These are phyloP conservation scores for Ilyonectria mors-panacis DNA, from an alignment of 2,329 filamentous ascomycete species.

Conservation along the genomic window DNA sequence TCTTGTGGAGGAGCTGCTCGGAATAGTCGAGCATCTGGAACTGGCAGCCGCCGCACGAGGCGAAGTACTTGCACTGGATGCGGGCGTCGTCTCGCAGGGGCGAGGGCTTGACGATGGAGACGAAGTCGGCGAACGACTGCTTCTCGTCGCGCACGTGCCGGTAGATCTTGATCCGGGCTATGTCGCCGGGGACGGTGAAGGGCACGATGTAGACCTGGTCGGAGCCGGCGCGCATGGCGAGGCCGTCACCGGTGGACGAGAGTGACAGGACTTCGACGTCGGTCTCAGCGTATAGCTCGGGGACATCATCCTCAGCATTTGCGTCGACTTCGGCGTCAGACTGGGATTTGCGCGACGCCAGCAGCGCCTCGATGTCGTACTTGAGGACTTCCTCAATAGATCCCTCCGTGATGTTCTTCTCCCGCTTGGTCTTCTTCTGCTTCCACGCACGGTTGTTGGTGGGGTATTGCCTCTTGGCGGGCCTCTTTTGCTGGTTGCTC, in stretches of 20 bases:
- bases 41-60: constrained; percentile 90
- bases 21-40: constrained; percentile 96
- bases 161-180: constrained; percentile 82
- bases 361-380: constrained; percentile 72
- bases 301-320: constrained; percentile 61
- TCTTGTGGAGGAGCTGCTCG: constrained; percentile 89
- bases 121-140: constrained; percentile 85
- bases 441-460: constrained; percentile 50
- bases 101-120: constrained; percentile 82
- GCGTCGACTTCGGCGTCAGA: constrained; percentile 47
- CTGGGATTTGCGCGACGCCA: constrained; percentile 58
- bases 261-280: constrained; percentile 86
- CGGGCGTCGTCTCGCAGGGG: constrained; percentile 82
- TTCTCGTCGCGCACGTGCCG: constrained; percentile 76
- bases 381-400: constrained; percentile 77
- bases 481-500: constrained; percentile 27
- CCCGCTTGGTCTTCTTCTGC: constrained; percentile 70
- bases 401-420: constrained; percentile 73
- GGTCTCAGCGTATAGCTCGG: constrained; percentile 80
- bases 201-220: constrained; percentile 85
- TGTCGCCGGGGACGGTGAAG: constrained; percentile 90
- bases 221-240: constrained; percentile 79
- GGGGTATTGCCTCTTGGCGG: constrained; percentile 42
- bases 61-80: constrained; percentile 89
- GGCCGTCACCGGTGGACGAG: constrained; percentile 92